Percentiles rank a stretch among this genome's conserved stretches.
Conservation (phyloP, 2,329 filamentous ascomycete species). For the Fonsecaea monophora region DNA sequence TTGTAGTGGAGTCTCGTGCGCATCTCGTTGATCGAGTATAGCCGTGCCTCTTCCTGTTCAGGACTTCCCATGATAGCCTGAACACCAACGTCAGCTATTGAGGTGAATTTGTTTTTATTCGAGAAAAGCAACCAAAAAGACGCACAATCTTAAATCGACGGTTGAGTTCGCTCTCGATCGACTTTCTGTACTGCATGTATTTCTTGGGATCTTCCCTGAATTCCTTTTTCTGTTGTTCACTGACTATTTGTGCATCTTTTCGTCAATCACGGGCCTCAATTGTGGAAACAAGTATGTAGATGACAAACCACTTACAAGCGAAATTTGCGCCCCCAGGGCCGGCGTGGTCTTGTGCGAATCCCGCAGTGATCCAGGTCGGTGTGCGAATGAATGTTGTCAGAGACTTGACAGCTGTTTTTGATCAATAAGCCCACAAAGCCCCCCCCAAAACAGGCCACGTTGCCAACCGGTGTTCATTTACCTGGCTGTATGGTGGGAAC, state of each 20-base stretch:
- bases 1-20: background rate
- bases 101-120: background rate
- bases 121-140: background rate
- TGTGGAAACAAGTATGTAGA: background rate
- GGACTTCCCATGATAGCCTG: background rate
- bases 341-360: background rate
- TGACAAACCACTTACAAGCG: background rate
- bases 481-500: background rate
- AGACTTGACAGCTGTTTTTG: background rate
- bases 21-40: background rate
- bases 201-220: background rate
- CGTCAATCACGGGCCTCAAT: background rate
- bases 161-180: background rate
- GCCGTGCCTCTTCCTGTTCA: background rate
- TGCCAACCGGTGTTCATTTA: background rate
- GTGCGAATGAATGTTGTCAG: background rate
- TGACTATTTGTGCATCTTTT: background rate
- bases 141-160: background rate
- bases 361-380: constrained; percentile 1
- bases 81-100: background rate
- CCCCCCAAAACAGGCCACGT: background rate
- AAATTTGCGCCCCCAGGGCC: background rate
- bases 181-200: background rate
- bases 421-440: background rate
- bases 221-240: background rate